Evolutionary conservation across 2,329 filamentous ascomycete genomes (phyloP).

Genomic region (Sporothrix brasiliensis): DNA sequence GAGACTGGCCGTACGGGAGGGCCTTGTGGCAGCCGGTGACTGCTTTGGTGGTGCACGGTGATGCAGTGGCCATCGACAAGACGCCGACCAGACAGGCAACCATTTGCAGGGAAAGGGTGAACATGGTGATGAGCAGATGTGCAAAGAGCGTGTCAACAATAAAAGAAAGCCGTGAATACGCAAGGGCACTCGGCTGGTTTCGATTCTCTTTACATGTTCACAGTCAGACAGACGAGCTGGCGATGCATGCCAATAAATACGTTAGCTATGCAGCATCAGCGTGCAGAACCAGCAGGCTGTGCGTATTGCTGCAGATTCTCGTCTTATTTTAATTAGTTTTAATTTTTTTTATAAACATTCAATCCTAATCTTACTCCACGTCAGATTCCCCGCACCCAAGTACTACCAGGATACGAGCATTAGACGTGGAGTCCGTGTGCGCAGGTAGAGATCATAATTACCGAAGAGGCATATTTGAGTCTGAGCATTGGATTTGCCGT

Average conservation of each 20-base stretch:
- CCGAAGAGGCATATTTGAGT: too few species aligned
- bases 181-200: too few species aligned
- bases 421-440: too few species aligned
- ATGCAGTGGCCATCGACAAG: background rate
- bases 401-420: too few species aligned
- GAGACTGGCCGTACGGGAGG: background rate
- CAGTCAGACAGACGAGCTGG: background rate
- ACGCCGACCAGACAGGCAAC: background rate
- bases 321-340: too few species aligned
- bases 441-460: too few species aligned
- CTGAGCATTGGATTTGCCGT: too few species aligned
- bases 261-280: background rate
- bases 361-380: background rate
- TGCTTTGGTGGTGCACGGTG: background rate
- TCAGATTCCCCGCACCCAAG: background rate
- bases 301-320: background rate
- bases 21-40: constrained; percentile 3
- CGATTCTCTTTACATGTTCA: too few species aligned
- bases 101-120: background rate
- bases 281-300: background rate
- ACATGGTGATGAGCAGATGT: background rate
- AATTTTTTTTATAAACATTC: too few species aligned
- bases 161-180: background rate
- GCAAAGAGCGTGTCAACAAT: background rate
- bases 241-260: background rate